phyloP scores from a whole-genome alignment of 495 filamentous ascomycete species.

The Aspergillus taichungensis region DNA sequence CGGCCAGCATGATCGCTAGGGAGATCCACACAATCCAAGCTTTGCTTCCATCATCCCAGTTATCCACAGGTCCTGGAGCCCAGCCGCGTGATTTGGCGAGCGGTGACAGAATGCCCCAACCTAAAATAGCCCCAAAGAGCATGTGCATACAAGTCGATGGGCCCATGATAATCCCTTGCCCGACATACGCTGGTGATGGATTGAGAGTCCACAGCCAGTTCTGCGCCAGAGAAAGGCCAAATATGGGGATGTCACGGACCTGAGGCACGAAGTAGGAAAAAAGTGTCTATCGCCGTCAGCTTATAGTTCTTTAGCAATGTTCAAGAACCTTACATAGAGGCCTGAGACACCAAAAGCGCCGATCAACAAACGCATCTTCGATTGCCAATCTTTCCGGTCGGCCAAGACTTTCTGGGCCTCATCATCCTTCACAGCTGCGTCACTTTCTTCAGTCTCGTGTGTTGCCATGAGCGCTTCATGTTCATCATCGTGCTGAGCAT shows the following conservation, averaged over 20 bases:
- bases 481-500: slow-evolving; percentile 8
- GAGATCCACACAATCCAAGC: slow-evolving; percentile 98
- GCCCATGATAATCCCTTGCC: slow-evolving; percentile 71
- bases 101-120: slow-evolving; percentile 88
- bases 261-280: slow-evolving; percentile 86
- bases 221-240: slow-evolving; percentile 62
- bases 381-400: slow-evolving; percentile 48
- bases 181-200: slow-evolving; percentile 88
- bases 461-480: slow-evolving; percentile 3
- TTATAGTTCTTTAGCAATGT: neutral
- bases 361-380: slow-evolving; percentile 51
- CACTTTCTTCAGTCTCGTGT: slow-evolving; percentile 11
- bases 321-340: slow-evolving; percentile 34
- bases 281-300: slow-evolving; percentile 53
- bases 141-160: slow-evolving; percentile 91
- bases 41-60: slow-evolving; percentile 88
- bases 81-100: slow-evolving; percentile 77
- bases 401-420: slow-evolving; percentile 21
- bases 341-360: slow-evolving; percentile 51
- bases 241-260: slow-evolving; percentile 73
- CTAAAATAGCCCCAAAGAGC: slow-evolving; percentile 82
- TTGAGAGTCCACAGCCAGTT: slow-evolving; percentile 96
- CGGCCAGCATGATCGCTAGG: slow-evolving; percentile 92
- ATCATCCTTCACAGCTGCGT: slow-evolving; percentile 14
- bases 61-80: slow-evolving; percentile 77